Evolutionary conservation across 2,329 filamentous ascomycete species (phyloP), one percentile per base, ranked within the genome.

Genomic region (Fusarium sp.): DNA sequence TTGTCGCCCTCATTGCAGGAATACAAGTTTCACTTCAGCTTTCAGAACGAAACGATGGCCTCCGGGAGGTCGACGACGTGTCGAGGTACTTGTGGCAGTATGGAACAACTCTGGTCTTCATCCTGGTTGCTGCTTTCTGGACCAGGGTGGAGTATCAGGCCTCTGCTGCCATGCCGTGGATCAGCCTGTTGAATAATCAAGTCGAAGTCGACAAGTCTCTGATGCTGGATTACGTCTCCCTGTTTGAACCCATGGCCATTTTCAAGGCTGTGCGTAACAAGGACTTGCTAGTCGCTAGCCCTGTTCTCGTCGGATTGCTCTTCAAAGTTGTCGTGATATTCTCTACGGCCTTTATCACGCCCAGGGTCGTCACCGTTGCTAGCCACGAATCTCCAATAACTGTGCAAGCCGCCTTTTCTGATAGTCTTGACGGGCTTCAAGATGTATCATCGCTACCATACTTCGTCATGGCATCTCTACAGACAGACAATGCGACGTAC

Each of bases 71-170:
- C 0, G 71, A 76, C 34, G 63, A 75, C 23, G 71, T 70, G 18
- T 72, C 79, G 9, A 80, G 82, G 34, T 84, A 84, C 37, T 60
- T 84, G 30, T 85, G 83, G 80, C 81, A 83, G 59, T 83, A 83
- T 61, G 80, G 78, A 14, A 80, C 81, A 3, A 80, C 82, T 0
- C 77, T 81, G 11, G 65, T 85, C 14, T 75, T 84, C 54, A 79
- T 79, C 5, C 60, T 83, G 0, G 70, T 83, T 18, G 80, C 82
- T 6, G 80, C 78, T 14, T 39, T 80, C 10, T 85, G 84, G 83
- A 73, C 72, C 11, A 78, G 83, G 18, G 82, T 83, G 11, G 84
- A 85, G 57, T 83, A 82, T 63, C 84, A 85, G 67, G 77, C 82
- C n/a, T 82, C 82, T 45, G 72, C 77, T 11, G 74, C 78, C 1